Conservation (phyloP, 2,329 filamentous ascomycete genomes). For the Calonectria leucothoes region DNA sequence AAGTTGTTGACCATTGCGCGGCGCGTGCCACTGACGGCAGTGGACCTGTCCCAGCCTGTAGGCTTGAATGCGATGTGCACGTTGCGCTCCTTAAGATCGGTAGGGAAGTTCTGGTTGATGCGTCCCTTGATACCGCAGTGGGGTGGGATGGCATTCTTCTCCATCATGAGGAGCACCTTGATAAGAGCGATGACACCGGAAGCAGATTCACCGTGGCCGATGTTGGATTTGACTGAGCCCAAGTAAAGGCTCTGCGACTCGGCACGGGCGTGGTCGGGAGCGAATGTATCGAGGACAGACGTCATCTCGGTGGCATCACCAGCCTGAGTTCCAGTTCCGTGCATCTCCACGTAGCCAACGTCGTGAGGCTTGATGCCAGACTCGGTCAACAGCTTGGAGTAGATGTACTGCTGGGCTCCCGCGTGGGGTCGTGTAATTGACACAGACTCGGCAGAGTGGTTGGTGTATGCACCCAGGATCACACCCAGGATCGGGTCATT, state of each 20-base stretch:
- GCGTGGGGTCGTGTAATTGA: conserved; percentile 79
- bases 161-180: conserved; percentile 65
- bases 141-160: conserved; percentile 58
- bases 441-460: conserved; percentile 76
- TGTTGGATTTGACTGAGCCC: conserved; percentile 72
- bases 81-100: conserved; percentile 48
- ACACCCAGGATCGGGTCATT: conserved; percentile 75
- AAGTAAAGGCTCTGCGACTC: conserved; percentile 56
- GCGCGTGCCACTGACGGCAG: conserved; percentile 46
- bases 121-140: conserved; percentile 63
- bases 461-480: conserved; percentile 72
- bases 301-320: conserved; percentile 87
- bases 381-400: conserved; percentile 73
- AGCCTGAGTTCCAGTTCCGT: conserved; percentile 89
- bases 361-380: conserved; percentile 80
- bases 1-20: conserved; percentile 74
- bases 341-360: conserved; percentile 89
- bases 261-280: conserved; percentile 46
- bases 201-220: conserved; percentile 73
- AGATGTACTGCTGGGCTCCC: conserved; percentile 70
- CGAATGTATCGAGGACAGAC: conserved; percentile 75
- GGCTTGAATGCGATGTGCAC: conserved; percentile 62
- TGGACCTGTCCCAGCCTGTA: conserved; percentile 53
- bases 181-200: conserved; percentile 64
- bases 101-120: conserved; percentile 56